These are phyloP conservation scores for Nidularia pulvinata DNA, from an alignment of 768 basidiomycete genomes.

Conservation along the genomic window DNA sequence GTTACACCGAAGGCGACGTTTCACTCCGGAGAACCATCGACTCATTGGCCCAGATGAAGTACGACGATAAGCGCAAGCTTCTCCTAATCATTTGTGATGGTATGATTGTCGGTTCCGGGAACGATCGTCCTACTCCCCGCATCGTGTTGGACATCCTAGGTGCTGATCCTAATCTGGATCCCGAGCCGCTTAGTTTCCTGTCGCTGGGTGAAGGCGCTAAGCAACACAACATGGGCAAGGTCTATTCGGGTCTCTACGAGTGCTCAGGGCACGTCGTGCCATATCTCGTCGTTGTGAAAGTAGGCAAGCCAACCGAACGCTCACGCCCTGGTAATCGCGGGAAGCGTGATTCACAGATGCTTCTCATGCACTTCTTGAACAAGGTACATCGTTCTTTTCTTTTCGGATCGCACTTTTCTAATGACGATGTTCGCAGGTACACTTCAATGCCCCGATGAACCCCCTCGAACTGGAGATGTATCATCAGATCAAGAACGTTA, in stretches of 20 bases:
- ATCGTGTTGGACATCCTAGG: conserved; percentile 98
- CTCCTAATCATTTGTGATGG: conserved; percentile 95
- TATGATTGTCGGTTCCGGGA: conserved; percentile 97
- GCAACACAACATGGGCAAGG: conserved; percentile 98
- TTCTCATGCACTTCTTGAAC: conserved; percentile 97
- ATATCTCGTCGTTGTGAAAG: conserved; percentile 89
- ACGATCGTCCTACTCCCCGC: conserved; percentile 94
- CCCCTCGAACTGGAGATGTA: conserved; percentile 98
- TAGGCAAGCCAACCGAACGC: conserved; percentile 94
- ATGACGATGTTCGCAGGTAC: conserved; percentile 57
- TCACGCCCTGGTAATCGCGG: conserved; percentile 95
- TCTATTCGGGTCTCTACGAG: conserved; percentile 96
- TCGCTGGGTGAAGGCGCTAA: conserved; percentile 94
- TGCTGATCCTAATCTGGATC: conserved; percentile 89
- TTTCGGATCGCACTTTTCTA: neutral
- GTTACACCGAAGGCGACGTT: conserved; percentile 94
- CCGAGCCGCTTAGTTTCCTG: conserved; percentile 93
- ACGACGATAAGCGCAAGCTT: conserved; percentile 98
- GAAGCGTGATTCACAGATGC: conserved; percentile 97
- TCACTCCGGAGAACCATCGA: conserved; percentile 91
- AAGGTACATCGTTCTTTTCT: conserved; percentile 49
- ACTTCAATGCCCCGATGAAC: conserved; percentile 96
- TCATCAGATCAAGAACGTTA: conserved; percentile 99
- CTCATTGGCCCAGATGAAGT: conserved; percentile 91
- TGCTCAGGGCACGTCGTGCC: conserved; percentile 95